Conservation (phyloP, 495 filamentous ascomycete species). For the Penicillium nucicola region DNA sequence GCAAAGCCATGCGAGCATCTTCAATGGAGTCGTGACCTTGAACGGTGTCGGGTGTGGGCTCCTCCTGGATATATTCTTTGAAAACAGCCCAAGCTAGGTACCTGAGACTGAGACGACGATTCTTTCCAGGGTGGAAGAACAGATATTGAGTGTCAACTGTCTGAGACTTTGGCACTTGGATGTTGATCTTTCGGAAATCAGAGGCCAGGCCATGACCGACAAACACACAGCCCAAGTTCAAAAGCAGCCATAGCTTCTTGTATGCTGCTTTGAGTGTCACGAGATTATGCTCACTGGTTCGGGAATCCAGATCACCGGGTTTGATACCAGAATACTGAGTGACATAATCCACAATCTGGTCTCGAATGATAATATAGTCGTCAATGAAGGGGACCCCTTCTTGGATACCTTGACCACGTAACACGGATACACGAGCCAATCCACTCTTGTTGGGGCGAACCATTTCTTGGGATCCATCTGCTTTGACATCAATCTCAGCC, state of each 20-base stretch:
- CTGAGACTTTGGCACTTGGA: conserved; percentile 87
- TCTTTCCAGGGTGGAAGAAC: conserved; percentile 63
- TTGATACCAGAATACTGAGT: conserved; percentile 91
- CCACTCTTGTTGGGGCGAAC: conserved; percentile 81
- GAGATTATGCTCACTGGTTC: conserved; percentile 70
- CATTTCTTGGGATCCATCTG: conserved; percentile 81
- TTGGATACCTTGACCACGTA: conserved; percentile 69
- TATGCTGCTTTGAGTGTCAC: conserved; percentile 88
- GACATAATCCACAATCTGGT: conserved; percentile 92
- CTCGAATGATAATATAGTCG: conserved; percentile 89
- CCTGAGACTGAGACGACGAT: conserved; percentile 78
- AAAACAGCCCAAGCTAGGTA: conserved; percentile 87
- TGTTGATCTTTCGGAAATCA: conserved; percentile 97
- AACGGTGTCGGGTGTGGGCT: conserved; percentile 46
- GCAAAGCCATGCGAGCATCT: conserved; percentile 85
- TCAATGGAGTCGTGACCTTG: conserved; percentile 84
- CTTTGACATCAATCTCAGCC: conserved; percentile 89
- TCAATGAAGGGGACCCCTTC: conserved; percentile 91
- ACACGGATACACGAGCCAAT: conserved; percentile 82
- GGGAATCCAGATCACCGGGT: conserved; percentile 74
- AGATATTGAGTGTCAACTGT: conserved; percentile 90
- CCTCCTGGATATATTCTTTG: conserved; percentile 85
- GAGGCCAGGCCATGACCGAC: conserved; percentile 89
- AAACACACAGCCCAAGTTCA: conserved; percentile 92
- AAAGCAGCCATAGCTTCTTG: conserved; percentile 95